Percentiles rank a stretch among this genome's conserved stretches.
These are phyloP conservation scores for Diutina mesorugosa DNA, from an alignment of 1,139 yeast genomes.

Conservation along the genomic window DNA sequence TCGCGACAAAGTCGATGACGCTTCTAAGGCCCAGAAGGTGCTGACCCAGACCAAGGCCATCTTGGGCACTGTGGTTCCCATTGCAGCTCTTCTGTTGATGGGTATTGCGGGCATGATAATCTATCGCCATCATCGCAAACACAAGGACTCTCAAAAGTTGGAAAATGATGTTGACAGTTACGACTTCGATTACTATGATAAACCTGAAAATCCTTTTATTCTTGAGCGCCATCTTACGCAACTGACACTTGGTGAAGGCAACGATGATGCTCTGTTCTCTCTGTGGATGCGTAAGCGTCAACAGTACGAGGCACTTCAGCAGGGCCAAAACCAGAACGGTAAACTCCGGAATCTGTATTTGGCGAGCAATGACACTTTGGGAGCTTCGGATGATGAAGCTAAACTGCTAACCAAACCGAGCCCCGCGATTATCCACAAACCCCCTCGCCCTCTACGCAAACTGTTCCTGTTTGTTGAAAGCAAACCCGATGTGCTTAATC, in stretches of 20 bases:
- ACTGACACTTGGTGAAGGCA: constrained; percentile 20
- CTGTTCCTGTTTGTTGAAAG: neutral
- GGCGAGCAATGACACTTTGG: constrained; percentile 17
- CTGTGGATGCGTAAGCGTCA: constrained; percentile 43
- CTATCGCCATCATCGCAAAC: constrained; percentile 3
- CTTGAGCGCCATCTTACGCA: constrained; percentile 3
- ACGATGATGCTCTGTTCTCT: constrained; percentile 18
- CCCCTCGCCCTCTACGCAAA: neutral
- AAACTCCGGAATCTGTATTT: constrained; percentile 13
- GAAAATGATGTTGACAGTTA: constrained; percentile 22
- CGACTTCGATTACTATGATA: constrained; percentile 16
- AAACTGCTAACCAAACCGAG: neutral
- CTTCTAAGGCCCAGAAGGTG: neutral
- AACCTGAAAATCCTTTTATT: constrained; percentile 4
- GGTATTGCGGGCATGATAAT: neutral
- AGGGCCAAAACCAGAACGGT: neutral
- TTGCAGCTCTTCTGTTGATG: neutral
- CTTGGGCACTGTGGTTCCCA: neutral
- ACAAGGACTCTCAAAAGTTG: constrained; percentile 10
- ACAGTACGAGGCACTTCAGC: constrained; percentile 20
- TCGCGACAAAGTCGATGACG: neutral
- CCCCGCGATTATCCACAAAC: neutral
- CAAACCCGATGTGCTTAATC: neutral
- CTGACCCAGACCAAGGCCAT: neutral
- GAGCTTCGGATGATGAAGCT: neutral